A percentile compares a stretch with the other conserved stretches of the same genome.
These are phyloP conservation scores for Triticum dicoccoides DNA, from an alignment of 176 grass and related monocot genomes.

Conservation along the genomic window DNA sequence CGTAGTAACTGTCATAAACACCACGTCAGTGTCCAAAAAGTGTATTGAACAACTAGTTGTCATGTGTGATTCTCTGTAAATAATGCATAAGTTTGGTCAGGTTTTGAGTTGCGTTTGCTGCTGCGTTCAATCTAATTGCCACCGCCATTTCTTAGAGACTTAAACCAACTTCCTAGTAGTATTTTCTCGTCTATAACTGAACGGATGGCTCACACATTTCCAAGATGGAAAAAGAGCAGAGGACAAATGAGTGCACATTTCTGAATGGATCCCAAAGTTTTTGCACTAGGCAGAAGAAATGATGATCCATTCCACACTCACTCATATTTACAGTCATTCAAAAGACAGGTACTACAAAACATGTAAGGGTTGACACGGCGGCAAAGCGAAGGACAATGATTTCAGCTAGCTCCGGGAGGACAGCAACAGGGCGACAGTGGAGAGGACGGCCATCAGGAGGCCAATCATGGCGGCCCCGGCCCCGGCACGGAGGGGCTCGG, in stretches of 20 bases:
- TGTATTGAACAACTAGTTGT: background rate
- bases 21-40: background rate
- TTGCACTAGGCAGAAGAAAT: background rate
- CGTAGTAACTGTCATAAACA: background rate
- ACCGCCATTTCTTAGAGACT: background rate
- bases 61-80: constrained; percentile 19
- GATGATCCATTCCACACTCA: background rate
- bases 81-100: background rate
- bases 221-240: background rate
- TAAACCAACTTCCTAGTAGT: background rate
- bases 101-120: background rate
- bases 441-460: background rate
- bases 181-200: too few species aligned
- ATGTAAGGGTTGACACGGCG: background rate
- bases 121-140: background rate
- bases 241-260: background rate
- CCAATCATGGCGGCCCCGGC: constrained; percentile 26
- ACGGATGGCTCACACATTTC: background rate
- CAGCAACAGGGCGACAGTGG: background rate
- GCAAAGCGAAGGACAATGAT: background rate
- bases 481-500: too few species aligned
- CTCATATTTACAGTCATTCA: constrained; percentile 14
- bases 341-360: background rate
- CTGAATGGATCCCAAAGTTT: background rate
- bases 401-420: background rate